A percentile compares a stretch with the other conserved stretches of the same genome.
Evolutionary conservation across 2,329 filamentous ascomycete species (phyloP).

Genomic region (Fusarium nematophilum): DNA sequence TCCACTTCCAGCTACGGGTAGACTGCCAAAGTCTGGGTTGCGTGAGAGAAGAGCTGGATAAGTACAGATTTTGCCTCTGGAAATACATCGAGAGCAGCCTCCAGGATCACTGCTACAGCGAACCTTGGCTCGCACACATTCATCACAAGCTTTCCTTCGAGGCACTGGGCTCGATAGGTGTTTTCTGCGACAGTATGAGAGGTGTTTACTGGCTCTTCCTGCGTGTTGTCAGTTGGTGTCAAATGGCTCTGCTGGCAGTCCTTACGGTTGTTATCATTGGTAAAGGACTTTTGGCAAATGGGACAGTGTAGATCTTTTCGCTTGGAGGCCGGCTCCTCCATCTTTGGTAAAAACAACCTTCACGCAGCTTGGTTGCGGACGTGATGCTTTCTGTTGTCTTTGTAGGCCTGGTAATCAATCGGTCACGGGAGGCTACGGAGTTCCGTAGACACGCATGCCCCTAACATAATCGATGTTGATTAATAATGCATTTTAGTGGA

Average conservation of each 20-base stretch:
- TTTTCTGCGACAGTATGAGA: conserved; percentile 9
- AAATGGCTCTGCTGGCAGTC: not conserved
- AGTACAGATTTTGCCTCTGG: not conserved
- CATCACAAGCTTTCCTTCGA: conserved; percentile 6
- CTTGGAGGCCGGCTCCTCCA: not conserved
- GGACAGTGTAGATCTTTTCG: not conserved
- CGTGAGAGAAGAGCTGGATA: not conserved
- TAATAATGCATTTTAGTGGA: not conserved
- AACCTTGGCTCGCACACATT: conserved; percentile 7
- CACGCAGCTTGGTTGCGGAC: not conserved
- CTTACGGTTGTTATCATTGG: not conserved
- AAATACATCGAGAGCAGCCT: conserved; percentile 5
- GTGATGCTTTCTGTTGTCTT: not conserved
- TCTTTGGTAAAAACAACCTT: not conserved
- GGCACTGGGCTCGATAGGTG: not conserved
- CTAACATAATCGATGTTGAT: not conserved
- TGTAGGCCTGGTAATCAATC: not conserved
- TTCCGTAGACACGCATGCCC: not conserved
- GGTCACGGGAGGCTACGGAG: not conserved
- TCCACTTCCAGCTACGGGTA: not conserved
- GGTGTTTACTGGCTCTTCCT: conserved; percentile 1
- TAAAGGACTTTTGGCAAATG: not conserved
- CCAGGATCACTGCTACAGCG: not conserved
- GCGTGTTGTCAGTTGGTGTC: not conserved
- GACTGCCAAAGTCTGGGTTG: not conserved